Base-by-base conservation (phyloP, 805 yeast species). In the Barnettozyma botsteinii region DNA sequence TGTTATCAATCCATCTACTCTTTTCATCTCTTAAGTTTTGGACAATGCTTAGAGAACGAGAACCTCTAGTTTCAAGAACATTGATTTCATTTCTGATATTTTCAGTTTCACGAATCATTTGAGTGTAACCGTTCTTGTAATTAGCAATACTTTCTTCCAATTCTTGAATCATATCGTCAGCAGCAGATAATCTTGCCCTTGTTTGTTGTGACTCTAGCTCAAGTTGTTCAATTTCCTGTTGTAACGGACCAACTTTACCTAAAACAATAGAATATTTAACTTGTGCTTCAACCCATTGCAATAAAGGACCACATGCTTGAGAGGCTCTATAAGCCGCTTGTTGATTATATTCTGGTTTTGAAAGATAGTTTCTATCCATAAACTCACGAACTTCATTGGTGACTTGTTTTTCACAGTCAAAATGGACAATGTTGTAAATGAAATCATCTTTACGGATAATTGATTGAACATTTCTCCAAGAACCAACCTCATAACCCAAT, bases 221-320 rank as follows among this genome's bases (percentile, higher is more conserved):
- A 8, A 91, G 66, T 5, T 46, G 52, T 7, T 51, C 52, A 4
- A 87, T 84, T 49, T 88, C 95, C 5, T 66, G 66, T 41, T 79
- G 65, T 50, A 91, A 60, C 0, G 98, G 98, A 1, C 77, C 83
- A 20, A 91, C 73, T 37, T 70, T 73, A 27, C 83, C 82, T 32
- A 86, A 62, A 18, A 88, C 82, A 2, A 74, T 54, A 0, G 91
- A 74, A 54, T 82, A 91, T n/a, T 70, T 65, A n/a, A 88, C 67
- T 48, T 91, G 97, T 0, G 98, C 97, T 39, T 72, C 70, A 0
- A 88, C 89, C 98, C 98, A 91, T 45, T 79, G 80, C 15, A 84
- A 55, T 26, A 91, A 64, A 0, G 98, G 98, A 0, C 96, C 98
- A 64, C 97, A 87, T 0, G 97, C 97, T 54, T 85, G 87, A 59